Conservation (phyloP, 2,329 filamentous ascomycete species). For the Bipolaris oryzae region DNA sequence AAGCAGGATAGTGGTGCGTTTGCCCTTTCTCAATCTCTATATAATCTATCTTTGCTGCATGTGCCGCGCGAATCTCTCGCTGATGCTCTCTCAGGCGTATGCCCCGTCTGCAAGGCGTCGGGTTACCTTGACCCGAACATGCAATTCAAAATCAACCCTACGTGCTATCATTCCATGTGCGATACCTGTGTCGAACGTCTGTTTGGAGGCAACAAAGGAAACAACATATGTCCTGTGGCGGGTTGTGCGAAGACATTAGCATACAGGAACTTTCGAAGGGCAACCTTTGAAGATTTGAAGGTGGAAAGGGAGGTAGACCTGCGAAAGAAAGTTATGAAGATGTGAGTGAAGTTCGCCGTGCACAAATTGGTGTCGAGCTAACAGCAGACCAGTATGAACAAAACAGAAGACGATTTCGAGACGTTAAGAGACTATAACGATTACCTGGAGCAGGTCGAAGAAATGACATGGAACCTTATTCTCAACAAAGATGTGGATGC, state of each 20-base stretch:
- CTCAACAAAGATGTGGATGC: slow-evolving; percentile 70
- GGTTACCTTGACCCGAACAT: slow-evolving; percentile 95
- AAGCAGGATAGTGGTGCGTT: slow-evolving; percentile 50
- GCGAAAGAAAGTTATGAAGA: slow-evolving; percentile 72
- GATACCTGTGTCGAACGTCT: slow-evolving; percentile 93
- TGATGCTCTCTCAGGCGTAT: slow-evolving; percentile 68
- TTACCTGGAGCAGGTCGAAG: slow-evolving; percentile 91
- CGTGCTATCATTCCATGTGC: slow-evolving; percentile 99
- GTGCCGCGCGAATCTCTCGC: slow-evolving; percentile 20
- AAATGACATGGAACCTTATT: slow-evolving; percentile 87
- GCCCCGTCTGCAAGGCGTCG: slow-evolving; percentile 95
- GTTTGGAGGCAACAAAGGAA: slow-evolving; percentile 76
- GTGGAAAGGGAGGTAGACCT: slow-evolving; percentile 96
- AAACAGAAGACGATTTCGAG: slow-evolving; percentile 89
- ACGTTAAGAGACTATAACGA: slow-evolving; percentile 84
- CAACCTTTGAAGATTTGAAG: slow-evolving; percentile 86
- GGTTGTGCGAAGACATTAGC: slow-evolving; percentile 87
- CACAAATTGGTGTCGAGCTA: neutral
- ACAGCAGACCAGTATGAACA: slow-evolving; percentile 72
- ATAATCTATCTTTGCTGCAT: slow-evolving; percentile 38
- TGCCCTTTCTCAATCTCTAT: slow-evolving; percentile 39
- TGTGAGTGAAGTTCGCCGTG: slow-evolving; percentile 46
- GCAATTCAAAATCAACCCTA: slow-evolving; percentile 93
- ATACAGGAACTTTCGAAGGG: slow-evolving; percentile 79
- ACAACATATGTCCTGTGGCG: slow-evolving; percentile 88